Percentiles rank a stretch among this genome's conserved stretches.
Conservation (phyloP, 169 alveolate species). For the Plasmodium gonderi region DNA sequence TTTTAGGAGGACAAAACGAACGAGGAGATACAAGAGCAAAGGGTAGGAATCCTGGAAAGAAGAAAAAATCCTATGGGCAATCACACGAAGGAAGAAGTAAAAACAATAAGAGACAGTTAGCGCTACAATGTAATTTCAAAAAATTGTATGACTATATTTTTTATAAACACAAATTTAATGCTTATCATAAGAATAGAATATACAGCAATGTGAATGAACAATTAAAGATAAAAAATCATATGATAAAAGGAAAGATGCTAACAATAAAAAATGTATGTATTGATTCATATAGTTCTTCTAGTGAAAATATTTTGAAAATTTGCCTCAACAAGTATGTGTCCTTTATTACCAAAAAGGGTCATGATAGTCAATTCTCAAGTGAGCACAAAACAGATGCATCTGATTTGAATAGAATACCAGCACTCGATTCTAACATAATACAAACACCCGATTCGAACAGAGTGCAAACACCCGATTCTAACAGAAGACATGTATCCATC, state of each 20-base stretch:
- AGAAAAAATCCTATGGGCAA: not conserved
- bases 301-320: conserved; percentile 48
- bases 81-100: not conserved
- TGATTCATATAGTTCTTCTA: not conserved
- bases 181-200: conserved; percentile 53
- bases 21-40: too few relatives aligned
- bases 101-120: not conserved
- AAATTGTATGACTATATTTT: conserved; percentile 66
- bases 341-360: conserved; percentile 3
- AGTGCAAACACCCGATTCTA: too few relatives aligned
- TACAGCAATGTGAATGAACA: conserved; percentile 39
- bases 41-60: not conserved
- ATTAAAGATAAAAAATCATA: conserved; percentile 31
- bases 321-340: conserved; percentile 57
- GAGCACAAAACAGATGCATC: not conserved
- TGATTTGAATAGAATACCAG: too few relatives aligned
- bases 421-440: too few relatives aligned
- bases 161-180: conserved; percentile 66
- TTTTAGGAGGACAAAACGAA: not conserved
- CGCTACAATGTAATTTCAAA: conserved; percentile 32
- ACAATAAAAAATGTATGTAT: conserved; percentile 47
- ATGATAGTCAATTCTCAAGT: not conserved
- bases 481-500: not conserved
- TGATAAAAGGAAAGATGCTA: conserved; percentile 69
- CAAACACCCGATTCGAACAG: too few relatives aligned